These are phyloP conservation scores for Dalbergia cochinchinensis DNA, from an alignment of 306 rosid species.

Conservation along the genomic window DNA sequence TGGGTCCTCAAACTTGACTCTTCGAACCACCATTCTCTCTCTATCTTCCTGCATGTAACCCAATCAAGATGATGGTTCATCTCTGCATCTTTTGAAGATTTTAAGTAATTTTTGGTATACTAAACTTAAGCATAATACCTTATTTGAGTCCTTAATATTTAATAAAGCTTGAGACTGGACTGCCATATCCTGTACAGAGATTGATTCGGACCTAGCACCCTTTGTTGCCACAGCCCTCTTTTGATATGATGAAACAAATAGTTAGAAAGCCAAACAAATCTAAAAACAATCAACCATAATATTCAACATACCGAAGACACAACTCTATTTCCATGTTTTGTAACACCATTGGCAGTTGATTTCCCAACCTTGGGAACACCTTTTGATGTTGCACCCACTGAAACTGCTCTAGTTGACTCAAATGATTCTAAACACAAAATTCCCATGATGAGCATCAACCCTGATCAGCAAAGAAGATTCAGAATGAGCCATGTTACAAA, in stretches of 20 bases:
- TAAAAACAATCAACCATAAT: conserved; percentile 25
- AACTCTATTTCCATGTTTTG: conserved; percentile 82
- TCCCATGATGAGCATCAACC: conserved; percentile 33
- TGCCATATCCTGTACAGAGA: conserved; percentile 79
- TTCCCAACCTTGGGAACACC: conserved; percentile 71
- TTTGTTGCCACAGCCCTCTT: conserved; percentile 70
- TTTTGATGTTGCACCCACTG: conserved; percentile 69
- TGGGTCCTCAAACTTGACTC: conserved; percentile 95
- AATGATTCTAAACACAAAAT: conserved; percentile 61
- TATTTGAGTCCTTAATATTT: conserved; percentile 88
- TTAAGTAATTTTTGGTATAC: conserved; percentile 21
- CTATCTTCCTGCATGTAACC: conserved; percentile 82
- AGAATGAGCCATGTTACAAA: conserved; percentile 25
- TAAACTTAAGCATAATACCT: conserved; percentile 62
- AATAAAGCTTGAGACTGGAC: conserved; percentile 87
- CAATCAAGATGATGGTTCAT: conserved; percentile 31
- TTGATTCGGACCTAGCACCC: conserved; percentile 67
- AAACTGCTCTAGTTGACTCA: conserved; percentile 65
- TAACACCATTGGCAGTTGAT: conserved; percentile 73
- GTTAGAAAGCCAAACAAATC: conserved; percentile 39
- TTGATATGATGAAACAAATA: conserved; percentile 36
- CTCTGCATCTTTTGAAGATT: conserved; percentile 24
- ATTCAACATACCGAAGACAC: conserved; percentile 68
- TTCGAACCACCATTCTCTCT: conserved; percentile 85
- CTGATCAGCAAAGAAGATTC: conserved; percentile 27